Evolutionary conservation across 2,329 filamentous ascomycete genomes (phyloP), one percentile per base, ranked within the genome.

Genomic region (Aspergillus carbonarius): DNA sequence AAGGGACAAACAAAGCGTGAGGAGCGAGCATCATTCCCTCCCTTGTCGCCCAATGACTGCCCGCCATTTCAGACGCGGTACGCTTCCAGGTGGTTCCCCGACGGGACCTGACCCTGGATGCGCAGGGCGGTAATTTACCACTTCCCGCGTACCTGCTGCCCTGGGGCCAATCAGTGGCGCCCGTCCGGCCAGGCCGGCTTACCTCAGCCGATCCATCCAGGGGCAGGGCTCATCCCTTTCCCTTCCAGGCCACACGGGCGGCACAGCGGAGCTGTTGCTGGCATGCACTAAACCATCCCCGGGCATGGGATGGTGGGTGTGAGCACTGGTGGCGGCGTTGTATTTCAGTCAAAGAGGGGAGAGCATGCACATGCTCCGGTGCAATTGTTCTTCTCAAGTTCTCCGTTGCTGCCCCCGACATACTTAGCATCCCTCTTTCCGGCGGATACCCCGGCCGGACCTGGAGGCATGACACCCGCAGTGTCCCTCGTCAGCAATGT

Each of bases 301-400:
- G 40, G 58, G 35, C 52, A 62, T 40, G 54, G 32, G 18, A 6
- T 57, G 39, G 18, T 17, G 37, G 40, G 47, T 47, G 44, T 51
- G 58, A 40, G 18, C 12, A 25, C 10, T 44, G 42, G 54, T 56
- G 60, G 55, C 53, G 53, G 50, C 58, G 34, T 32, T 42, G 39
- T 42, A 42, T 42, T 58, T 62, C 50, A 59, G 15, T 30, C 15
- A 62, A 66, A 63, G 64, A 65, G 63, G 62, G 60, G 60, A 49
- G 34, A 47, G n/a, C n/a, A 32, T n/a, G 44, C 44, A 30, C 27
- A 48, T 48, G 44, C 44, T 48, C 44, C 15, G 23, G 44, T 15
- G 15, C 17, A 18, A 32, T 32, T 10, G 40, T n/a, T 52, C 55
- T 60, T 39, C n/a, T 15, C 18, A 23, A 46, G 12, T 27, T 23